Evolutionary conservation across 768 basidiomycete genomes (phyloP), one percentile per base, ranked within the genome.

Genomic region (Macrolepiota dolichaula): DNA sequence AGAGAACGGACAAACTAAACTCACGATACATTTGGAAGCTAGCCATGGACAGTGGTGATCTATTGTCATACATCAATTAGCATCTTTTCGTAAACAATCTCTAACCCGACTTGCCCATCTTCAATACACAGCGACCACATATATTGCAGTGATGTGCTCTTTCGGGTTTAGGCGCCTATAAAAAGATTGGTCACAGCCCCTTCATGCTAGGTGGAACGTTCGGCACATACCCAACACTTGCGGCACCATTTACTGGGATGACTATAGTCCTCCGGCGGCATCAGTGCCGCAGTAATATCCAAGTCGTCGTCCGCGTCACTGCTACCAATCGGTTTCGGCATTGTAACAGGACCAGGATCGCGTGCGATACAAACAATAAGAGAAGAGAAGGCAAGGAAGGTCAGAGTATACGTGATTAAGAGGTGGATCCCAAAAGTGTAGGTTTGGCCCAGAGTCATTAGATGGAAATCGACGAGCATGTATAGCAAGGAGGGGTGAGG

Each of bases 21-120:
- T 70, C 70, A 91, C 91, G 61, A 94, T 82, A 71, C 92, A 94
- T 69, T 79, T 87, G 50, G 80, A 74, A 38, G 86, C 92, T 24
- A 94, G 74, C 92, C 92, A 94, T 5, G 87, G 89, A 69, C 92
- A 94, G 67, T 94, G 92, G 67, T 94, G 92, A 70, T 94, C 91
- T 93, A 65, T 49, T 32, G 32, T 54, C 24, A 25, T 51, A 57
- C 55, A 50, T 66, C 46, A 71, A 64, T 17, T 36, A 25, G 46
- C 36, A 17, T 12, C 53, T 38, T 37, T n/a, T 24, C 7, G 29
- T 32, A 4, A 54, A 32, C 15, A 27, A 36, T 49, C 52, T n/a
- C 44, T 29, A 15, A 55, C 27, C 19, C 12, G 40, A 73, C 86
- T 59, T 55, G 91, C 91, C 92, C 89, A 92, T 88, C 74, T 92